phyloP scores from a whole-genome alignment of 1,139 yeast species.

The Kodamaea suecica region DNA sequence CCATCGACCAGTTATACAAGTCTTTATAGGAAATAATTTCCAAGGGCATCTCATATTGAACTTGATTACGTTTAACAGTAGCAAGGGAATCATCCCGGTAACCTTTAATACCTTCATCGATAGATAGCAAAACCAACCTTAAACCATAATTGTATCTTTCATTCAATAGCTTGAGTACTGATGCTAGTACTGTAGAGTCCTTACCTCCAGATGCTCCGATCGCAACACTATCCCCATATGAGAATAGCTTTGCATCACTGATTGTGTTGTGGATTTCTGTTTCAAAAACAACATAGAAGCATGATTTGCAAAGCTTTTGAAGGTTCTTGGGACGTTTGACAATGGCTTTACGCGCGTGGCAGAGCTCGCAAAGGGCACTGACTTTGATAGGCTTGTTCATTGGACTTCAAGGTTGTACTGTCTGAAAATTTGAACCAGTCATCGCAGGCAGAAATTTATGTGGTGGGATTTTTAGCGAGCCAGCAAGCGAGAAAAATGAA shows the following conservation, averaged over 20 bases:
- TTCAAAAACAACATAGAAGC: constrained; percentile 89
- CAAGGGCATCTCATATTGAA: constrained; percentile 83
- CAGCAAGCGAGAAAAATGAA: too few relatives aligned
- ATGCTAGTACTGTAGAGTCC: constrained; percentile 93
- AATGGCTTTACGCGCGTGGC: constrained; percentile 79
- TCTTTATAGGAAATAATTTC: constrained; percentile 89
- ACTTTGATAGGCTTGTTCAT: constrained; percentile 36
- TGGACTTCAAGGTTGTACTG: background rate
- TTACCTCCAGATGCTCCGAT: constrained; percentile 99
- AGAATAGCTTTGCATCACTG: constrained; percentile 61
- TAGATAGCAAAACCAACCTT: constrained; percentile 73
- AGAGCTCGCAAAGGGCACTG: constrained; percentile 70
- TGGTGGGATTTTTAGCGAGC: too few relatives aligned
- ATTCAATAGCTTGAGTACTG: constrained; percentile 79
- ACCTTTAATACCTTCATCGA: constrained; percentile 97
- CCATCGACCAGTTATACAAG: constrained; percentile 96
- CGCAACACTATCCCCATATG: constrained; percentile 83
- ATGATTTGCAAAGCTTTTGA: constrained; percentile 86
- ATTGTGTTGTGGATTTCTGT: constrained; percentile 95
- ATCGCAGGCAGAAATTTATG: too few relatives aligned
- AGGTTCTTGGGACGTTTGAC: constrained; percentile 90
- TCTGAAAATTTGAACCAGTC: too few relatives aligned
- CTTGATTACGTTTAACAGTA: constrained; percentile 89
- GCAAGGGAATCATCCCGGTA: constrained; percentile 96
- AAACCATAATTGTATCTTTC: constrained; percentile 87